phyloP scores from a whole-genome alignment of 176 grass and related monocot genomes.

The Eleusine indica region DNA sequence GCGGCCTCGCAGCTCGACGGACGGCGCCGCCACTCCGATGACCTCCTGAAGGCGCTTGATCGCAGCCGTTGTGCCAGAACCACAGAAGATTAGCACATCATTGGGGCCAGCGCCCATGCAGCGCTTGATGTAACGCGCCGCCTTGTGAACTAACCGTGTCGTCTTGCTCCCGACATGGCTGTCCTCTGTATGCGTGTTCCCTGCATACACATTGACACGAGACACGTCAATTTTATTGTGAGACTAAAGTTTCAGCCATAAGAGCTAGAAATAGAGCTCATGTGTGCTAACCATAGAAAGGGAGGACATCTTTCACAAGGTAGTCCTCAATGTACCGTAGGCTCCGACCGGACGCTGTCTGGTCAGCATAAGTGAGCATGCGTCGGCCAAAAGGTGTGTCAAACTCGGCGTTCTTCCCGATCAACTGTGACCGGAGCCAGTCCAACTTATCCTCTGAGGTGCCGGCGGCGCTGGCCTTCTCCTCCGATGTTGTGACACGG shows the following conservation, averaged over 20 bases:
- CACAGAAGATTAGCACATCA: conserved; percentile 68
- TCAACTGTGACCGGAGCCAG: conserved; percentile 71
- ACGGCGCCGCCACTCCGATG: conserved; percentile 53
- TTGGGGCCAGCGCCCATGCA: too few species aligned
- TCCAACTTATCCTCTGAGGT: conserved; percentile 43
- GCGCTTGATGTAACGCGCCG: too few species aligned
- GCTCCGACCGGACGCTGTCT: conserved; percentile 67
- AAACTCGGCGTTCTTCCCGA: conserved; percentile 59
- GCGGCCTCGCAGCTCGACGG: conserved; percentile 29
- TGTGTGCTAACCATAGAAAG: conserved; percentile 49
- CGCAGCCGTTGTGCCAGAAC: conserved; percentile 61
- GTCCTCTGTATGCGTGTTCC: too few species aligned
- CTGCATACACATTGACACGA: too few species aligned
- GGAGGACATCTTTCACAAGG: conserved; percentile 66
- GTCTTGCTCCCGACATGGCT: too few species aligned
- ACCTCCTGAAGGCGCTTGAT: conserved; percentile 84
- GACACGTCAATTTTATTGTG: too few species aligned
- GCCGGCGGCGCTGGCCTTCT: not conserved
- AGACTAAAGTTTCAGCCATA: too few species aligned
- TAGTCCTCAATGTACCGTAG: conserved; percentile 71
- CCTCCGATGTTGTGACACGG: conserved; percentile 2
- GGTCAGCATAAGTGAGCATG: conserved; percentile 69
- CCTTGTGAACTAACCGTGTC: too few species aligned
- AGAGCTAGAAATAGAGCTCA: too few species aligned
- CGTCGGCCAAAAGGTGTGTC: conserved; percentile 63